phyloP scores from a whole-genome alignment of 2,329 filamentous ascomycete genomes.

The Fusarium sp. region DNA sequence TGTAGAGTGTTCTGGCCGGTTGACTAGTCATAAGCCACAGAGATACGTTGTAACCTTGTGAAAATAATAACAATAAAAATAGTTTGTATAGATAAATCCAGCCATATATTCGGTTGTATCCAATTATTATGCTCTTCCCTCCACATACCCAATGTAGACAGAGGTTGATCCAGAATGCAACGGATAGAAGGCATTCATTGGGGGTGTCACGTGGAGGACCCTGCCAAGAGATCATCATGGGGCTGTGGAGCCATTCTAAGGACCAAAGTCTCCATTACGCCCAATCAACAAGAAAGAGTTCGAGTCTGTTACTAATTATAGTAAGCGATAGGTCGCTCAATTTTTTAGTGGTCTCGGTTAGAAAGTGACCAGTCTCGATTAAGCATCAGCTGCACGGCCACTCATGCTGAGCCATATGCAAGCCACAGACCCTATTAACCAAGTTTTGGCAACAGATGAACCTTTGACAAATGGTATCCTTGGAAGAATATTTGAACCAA shows the following conservation, averaged over 20 bases:
- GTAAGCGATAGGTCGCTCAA: background rate
- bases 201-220: slow-evolving; percentile 28
- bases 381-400: too few species aligned
- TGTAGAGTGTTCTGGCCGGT: slow-evolving; percentile 26
- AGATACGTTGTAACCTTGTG: background rate
- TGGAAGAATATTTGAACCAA: background rate
- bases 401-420: background rate
- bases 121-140: too few species aligned
- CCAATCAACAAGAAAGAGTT: background rate
- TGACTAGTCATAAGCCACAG: slow-evolving; percentile 13
- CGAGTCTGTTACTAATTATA: background rate
- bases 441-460: too few species aligned
- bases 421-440: background rate
- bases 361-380: background rate
- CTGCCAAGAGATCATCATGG: background rate
- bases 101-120: too few species aligned
- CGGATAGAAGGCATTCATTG: background rate
- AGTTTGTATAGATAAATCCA: too few species aligned
- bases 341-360: background rate
- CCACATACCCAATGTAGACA: too few species aligned
- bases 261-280: too few species aligned
- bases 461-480: too few species aligned
- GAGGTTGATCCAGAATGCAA: rapidly evolving
- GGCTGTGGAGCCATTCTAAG: background rate
- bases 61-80: too few species aligned